phyloP scores from a whole-genome alignment of 306 rosid species.

The Quercus engelmannii region DNA sequence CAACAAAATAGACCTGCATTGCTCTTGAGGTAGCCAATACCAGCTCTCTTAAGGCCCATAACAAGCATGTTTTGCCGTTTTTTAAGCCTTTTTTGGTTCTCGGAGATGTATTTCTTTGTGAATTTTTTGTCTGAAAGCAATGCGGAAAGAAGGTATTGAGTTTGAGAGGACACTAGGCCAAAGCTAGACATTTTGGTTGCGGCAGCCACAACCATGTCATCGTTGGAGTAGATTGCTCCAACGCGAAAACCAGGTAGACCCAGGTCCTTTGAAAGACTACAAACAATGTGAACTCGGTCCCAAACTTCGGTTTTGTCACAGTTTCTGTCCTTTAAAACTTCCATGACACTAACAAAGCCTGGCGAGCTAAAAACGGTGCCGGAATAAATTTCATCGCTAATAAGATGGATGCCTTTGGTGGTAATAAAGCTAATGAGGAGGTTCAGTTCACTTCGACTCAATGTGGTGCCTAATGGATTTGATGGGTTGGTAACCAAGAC shows the following conservation, averaged over 20 bases:
- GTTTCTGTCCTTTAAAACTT: constrained; percentile 51
- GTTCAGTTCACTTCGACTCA: constrained; percentile 46
- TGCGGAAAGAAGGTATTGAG: constrained; percentile 72
- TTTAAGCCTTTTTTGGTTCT: constrained; percentile 63
- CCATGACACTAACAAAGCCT: constrained; percentile 61
- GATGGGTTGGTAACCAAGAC: constrained; percentile 84
- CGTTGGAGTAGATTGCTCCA: constrained; percentile 73
- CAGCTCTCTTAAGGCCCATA: constrained; percentile 50
- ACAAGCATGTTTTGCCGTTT: constrained; percentile 50
- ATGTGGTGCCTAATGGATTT: constrained; percentile 73
- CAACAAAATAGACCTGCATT: constrained; percentile 81
- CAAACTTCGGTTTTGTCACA: constrained; percentile 11
- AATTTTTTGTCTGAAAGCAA: constrained; percentile 72
- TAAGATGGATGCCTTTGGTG: constrained; percentile 58
- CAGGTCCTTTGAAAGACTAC: constrained; percentile 81
- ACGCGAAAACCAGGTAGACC: constrained; percentile 90
- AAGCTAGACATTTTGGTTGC: constrained; percentile 93
- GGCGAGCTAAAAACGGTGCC: constrained; percentile 77
- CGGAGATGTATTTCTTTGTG: constrained; percentile 49
- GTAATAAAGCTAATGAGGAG: constrained; percentile 58
- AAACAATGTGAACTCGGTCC: constrained; percentile 64
- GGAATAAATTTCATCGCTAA: constrained; percentile 85
- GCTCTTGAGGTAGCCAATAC: constrained; percentile 53
- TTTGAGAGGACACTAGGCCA: constrained; percentile 76
- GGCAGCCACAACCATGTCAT: constrained; percentile 51